Base-by-base conservation (phyloP, 345 rosid species). In the Excoecaria cochinchinensis region DNA sequence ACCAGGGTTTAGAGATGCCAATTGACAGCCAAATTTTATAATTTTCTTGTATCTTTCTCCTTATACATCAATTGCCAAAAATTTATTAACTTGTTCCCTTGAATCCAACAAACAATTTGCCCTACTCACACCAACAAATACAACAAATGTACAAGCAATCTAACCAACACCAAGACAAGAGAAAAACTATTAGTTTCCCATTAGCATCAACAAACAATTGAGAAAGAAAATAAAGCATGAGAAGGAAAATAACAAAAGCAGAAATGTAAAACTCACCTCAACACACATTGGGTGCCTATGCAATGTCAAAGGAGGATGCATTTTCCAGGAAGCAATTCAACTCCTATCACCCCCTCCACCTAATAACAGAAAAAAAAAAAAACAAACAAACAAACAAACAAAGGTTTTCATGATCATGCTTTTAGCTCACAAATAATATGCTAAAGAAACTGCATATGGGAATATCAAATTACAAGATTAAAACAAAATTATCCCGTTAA, bases 281-380 rank as follows among this genome's bases (percentile, higher is more conserved):
- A 84, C 87, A 80, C 99, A 93, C 96, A 93, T 90, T 0, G 97
- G 99, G 72, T 95, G 99, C 74, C 90, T 84, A 65, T 95, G 98
- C 61, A 94, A 81, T 14, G 98, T 89, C 81, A 95, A 81, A 25
- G 96, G 99, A 83, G 98, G 99, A 87, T 93, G 99, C 99, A 95
- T 90, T 82, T 78, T 62, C 57, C 61, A 12, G 67, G 67, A 68
- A 69, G 55, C 58, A 70, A 59, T 47, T 38, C 47, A 68, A 63
- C 24, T 21, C 38, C 24, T 40, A 21, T n/a, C 38, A 56, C 52
- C 22, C 25, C 62, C 74, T 56, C 10, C 50, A 56, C 51, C 48
- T n/a, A 10, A 67, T 7, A 67, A 51, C 21, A n/a, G n/a, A n/a
- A n/a, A n/a, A n/a, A n/a, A n/a, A n/a, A n/a, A n/a, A n/a, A n/a